Base-by-base conservation (phyloP, 2,329 filamentous ascomycete species). In the Decorospora gaudefroyi region DNA sequence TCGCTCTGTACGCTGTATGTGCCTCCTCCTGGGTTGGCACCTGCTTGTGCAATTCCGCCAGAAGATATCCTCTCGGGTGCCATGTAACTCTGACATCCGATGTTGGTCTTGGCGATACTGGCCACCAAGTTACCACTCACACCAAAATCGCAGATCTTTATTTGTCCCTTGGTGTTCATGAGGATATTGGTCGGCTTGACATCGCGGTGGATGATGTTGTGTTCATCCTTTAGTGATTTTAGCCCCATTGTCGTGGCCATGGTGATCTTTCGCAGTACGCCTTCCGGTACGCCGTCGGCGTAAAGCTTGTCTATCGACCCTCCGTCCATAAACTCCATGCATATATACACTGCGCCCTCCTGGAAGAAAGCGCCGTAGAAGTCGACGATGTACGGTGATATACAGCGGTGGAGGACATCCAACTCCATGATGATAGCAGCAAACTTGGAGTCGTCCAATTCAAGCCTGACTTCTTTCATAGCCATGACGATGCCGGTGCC, bases 311-410 rank as follows among this genome's bases (percentile, higher is more conserved):
- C 93, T 65, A 97, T 91, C 25, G 91, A 97, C 6, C 93, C 93
- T 32, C 93, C 93, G 67, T 99, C 91, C 93, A 99, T 99, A 72
- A 90, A 96, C 73, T 99, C 93, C 70, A 99, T 96, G 73, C 93
- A 99, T 70, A 99, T 97, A 72, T 99, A 99, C 1, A 99, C 93
- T 0, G 93, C 93, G 18, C 93, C 92, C 74, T 99, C 93, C 67
- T 99, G 93, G 78, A 96, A 99, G 70, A 99, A 99, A 4, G 93
- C 93, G 1, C 93, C 93, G 69, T 97, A 99, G 64, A 99, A 99
- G 67, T 99, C 92, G 70, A 99, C 93, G 58, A 99, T 97, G 71
- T 92, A 96, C 0, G 93, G 92, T 2, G 90, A 96, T 3, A 93
- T 79, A 65, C 93, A 99, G 59, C 93, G 88, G 73, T 99, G 93